Evolutionary conservation across 306 rosid genomes (phyloP), one percentile per base, ranked within the genome.

Genomic region (Dryas drummondii): DNA sequence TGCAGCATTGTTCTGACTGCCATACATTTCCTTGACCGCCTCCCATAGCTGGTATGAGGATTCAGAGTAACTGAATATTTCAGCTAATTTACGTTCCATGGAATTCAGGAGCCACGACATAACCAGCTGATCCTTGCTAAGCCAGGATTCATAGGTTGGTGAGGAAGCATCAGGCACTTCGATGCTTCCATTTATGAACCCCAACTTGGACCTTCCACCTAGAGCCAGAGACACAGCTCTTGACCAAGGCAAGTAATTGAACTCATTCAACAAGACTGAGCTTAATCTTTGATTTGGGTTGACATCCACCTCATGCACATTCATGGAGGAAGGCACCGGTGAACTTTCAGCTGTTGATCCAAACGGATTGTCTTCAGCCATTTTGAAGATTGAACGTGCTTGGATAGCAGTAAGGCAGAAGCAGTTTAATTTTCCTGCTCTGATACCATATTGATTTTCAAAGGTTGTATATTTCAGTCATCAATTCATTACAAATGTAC

Each of bases 131-230:
- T 66, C 40, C 37, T 66, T 66, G 52, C 70, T 44, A 19, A 66
- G 22, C 37, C 9, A 44, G 3, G 37, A 7, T 44, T 66, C 70
- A 66, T 66, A 45, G 9, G 11, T 57, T 57, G 62, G 62, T 57
- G 40, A 17, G 62, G 62, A 57, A 57, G 22, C 22, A 22, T 22
- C 22, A 22, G 22, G 22, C 22, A 22, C 22, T 22, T 22, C 22
- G 22, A 22, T 57, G 62, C 62, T 57, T 57, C 62, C 62, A 57
- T 57, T 57, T 57, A 57, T 57, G 62, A 57, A 57, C 62, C 62
- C 62, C 11, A 57, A 57, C 40, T 57, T 57, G n/a, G 54, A 50
- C 54, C 47, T 32, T 0, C 16, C 66, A 61, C 10, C n/a, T 1
- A 27, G 45, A 4, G 45, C 41, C 40, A 13, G 1, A 26, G 22